These are phyloP conservation scores for Moricandia arvensis DNA, from an alignment of 345 rosid species.

Conservation along the genomic window DNA sequence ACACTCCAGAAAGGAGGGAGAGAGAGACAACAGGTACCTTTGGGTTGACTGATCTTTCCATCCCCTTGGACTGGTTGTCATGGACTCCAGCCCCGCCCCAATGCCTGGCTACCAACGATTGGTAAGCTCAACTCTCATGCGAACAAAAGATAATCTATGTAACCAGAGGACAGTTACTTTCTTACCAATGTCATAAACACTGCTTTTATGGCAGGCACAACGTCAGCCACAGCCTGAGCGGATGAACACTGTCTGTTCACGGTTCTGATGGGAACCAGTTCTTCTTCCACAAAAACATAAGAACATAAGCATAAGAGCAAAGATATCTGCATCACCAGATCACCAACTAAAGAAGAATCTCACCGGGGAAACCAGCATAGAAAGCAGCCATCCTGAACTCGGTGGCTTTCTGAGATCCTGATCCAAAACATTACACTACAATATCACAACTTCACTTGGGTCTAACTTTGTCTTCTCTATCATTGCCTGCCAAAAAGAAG, in stretches of 20 bases:
- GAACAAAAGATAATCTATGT: background rate
- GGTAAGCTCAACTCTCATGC: conserved; percentile 4
- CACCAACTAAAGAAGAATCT: background rate
- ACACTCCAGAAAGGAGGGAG: background rate
- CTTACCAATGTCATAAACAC: conserved; percentile 95
- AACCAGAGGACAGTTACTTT: background rate
- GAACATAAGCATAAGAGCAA: background rate
- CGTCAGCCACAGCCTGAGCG: conserved; percentile 99
- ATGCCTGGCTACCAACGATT: conserved; percentile 51
- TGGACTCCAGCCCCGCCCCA: conserved; percentile 97
- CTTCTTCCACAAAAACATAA: conserved; percentile 41
- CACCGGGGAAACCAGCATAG: conserved; percentile 96
- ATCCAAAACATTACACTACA: conserved; percentile 90
- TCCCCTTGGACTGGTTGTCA: conserved; percentile 78
- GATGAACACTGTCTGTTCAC: conserved; percentile 96
- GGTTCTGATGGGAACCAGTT: conserved; percentile 84
- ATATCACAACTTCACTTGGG: conserved; percentile 94
- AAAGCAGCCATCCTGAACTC: conserved; percentile 99
- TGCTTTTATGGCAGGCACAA: conserved; percentile 91
- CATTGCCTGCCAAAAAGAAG: conserved; percentile 54
- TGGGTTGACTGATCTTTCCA: conserved; percentile 84
- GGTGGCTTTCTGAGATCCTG: conserved; percentile 85
- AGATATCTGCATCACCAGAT: background rate
- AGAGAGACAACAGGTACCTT: conserved; percentile 44
- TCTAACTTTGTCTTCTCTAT: conserved; percentile 72